Base-by-base conservation (phyloP, 352 stramenopile species). In the Peronospora tabacina region DNA sequence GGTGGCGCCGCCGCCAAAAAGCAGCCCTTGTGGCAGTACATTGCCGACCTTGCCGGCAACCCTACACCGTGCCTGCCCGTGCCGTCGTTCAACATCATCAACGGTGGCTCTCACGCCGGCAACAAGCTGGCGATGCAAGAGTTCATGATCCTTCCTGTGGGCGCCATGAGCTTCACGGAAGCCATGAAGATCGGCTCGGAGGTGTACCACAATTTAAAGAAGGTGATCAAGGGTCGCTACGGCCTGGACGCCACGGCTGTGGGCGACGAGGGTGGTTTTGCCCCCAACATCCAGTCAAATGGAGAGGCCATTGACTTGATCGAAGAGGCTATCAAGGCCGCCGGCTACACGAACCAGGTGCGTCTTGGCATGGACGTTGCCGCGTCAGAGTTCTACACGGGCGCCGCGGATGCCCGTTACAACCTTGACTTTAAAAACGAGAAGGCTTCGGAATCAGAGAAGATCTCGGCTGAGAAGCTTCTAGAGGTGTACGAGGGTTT, bases 51-150 rank as follows among this genome's bases (percentile, higher is more conserved):
- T 53, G 94, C 96, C 13, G 96, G 95, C 72, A 99, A 98, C 78
- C 85, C 73, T 34, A 86, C 85, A 26, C 86, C 87, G 56, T 86
- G 73, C 63, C 82, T 99, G 55, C 96, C 96, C 12, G 94, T 99
- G 62, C 96, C 96, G 36, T 98, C 91, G 65, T 98, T 99, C 84
- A 99, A 99, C 78, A 97, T 99, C 36, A 99, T 99, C 75, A 99
- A 99, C 77, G 97, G 97, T 65, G 97, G 96, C 63, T 91, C 75
- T 52, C 96, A 99, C 69, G 95, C 96, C 38, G 97, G 95, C 61
- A 99, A 99, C 87, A 98, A 97, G 72, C 78, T 99, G 46, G 96
- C 95, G 24, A 99, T 99, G 81, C 96, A 99, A 75, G 96, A 99
- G 82, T 99, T 98, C 74, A 98, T 99, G 80, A 97, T 99, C 58